Evolutionary conservation across 352 stramenopile species (phyloP).

Genomic region (Elongisporangium undulatum): DNA sequence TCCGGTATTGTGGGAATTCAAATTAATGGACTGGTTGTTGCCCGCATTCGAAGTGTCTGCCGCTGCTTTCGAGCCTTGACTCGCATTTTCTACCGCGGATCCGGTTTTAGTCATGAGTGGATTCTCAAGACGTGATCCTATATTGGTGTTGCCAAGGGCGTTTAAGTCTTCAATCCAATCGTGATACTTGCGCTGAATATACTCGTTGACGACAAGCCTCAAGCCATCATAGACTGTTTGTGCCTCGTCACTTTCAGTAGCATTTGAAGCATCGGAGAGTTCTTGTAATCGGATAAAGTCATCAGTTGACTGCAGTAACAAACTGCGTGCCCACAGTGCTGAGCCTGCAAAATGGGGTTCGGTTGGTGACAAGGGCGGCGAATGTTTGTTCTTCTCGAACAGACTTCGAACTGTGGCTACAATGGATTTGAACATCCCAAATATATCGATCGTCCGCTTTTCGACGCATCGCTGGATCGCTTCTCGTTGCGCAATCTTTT

Average conservation of each 20-base stretch:
- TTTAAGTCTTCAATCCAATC: constrained; percentile 90
- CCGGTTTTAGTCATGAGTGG: constrained; percentile 83
- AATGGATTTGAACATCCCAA: constrained; percentile 83
- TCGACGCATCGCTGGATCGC: constrained; percentile 93
- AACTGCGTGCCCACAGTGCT: constrained; percentile 89
- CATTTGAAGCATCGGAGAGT: constrained; percentile 61
- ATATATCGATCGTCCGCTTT: constrained; percentile 93
- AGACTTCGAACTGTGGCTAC: constrained; percentile 78
- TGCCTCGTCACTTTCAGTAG: constrained; percentile 74
- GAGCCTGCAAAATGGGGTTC: constrained; percentile 92
- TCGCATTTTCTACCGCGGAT: constrained; percentile 8
- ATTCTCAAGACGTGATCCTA: constrained; percentile 80
- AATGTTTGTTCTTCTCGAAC: constrained; percentile 91
- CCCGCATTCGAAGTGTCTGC: background rate
- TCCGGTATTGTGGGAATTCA: constrained; percentile 23
- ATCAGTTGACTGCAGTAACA: constrained; percentile 76
- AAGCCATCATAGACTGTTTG: constrained; percentile 74
- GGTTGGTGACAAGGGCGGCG: constrained; percentile 78
- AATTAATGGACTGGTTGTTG: constrained; percentile 18
- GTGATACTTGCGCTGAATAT: constrained; percentile 88
- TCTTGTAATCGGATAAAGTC: constrained; percentile 72
- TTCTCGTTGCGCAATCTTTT: constrained; percentile 90
- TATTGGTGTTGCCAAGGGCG: constrained; percentile 62
- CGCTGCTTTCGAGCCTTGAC: constrained; percentile 5
- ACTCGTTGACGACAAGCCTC: constrained; percentile 83